Evolutionary conservation across 148 eudicot genomes (phyloP), one percentile per base, ranked within the genome.

Genomic region (Heliamphora exappendiculata): DNA sequence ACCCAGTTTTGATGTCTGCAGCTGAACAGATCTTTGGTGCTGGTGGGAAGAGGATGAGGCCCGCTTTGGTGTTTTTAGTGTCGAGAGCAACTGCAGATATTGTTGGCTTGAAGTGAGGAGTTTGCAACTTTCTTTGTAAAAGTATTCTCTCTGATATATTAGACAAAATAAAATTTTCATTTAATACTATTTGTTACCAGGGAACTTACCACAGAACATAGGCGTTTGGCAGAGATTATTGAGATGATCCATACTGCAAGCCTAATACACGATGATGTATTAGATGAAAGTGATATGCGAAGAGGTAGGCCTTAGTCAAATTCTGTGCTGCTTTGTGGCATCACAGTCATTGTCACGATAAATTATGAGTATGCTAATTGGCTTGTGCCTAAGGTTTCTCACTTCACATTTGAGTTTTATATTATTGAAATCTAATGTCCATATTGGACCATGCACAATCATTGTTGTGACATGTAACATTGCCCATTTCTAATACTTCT

Each of bases 41-140:
- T 77, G 96, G 98, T 77, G 98, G 97, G 63, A 94, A 94, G 86
- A 86, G 97, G 77, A 92, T 94, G 97, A 89, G 98, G 84, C 98
- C 98, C 36, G 98, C 98, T 79, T 79, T 91, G 81, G 97, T 91
- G 60, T 94, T 11, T 24, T 33, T 58, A 19, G 64, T 37, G 64
- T 60, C 77, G 9, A 44, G 67, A 60, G 24, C 60, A 86, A 80
- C 97, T 87, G 88, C 95, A 39, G 91, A 88, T 65, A 80, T 89
- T 78, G 91, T 78, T 68, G 97, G 98, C 74, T 79, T 92, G 80
- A 87, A 83, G 97, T 94, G 76, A 83, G 85, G 65, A 39, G 12
- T 70, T 16, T 72, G 51, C 44, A 62, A 20, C 81, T 29, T 17
- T 76, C 63, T 70, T 36, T 13, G 22, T 75, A 20, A 65, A 31